Evolutionary conservation across 1,139 yeast species (phyloP).

Genomic region (Scheffersomyces insectosa): DNA sequence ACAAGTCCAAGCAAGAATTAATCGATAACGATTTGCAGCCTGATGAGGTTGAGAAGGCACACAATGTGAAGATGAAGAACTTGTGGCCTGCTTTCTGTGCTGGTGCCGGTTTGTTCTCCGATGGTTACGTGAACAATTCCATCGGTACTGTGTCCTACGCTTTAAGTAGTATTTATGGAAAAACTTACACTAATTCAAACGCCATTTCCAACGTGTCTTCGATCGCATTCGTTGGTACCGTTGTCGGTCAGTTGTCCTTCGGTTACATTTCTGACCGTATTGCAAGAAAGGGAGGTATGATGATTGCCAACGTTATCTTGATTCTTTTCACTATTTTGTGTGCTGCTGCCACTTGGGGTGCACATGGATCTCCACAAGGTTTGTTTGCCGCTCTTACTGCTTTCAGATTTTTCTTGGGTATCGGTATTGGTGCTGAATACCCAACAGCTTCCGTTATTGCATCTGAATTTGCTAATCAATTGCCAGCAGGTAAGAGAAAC

Average conservation of each 20-base stretch:
- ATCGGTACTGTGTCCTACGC: constrained; percentile 76
- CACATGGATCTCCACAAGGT: constrained; percentile 50
- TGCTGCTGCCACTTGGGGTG: constrained; percentile 77
- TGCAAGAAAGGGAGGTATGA: constrained; percentile 81
- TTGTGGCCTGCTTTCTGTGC: constrained; percentile 79
- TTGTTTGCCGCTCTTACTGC: constrained; percentile 80
- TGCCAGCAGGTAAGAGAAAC: constrained; percentile 82
- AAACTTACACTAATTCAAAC: constrained; percentile 55
- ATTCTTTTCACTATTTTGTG: constrained; percentile 73
- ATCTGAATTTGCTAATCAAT: constrained; percentile 81
- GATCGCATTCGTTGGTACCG: constrained; percentile 91
- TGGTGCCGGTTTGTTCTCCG: constrained; percentile 90
- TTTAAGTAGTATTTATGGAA: constrained; percentile 63
- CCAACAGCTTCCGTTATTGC: constrained; percentile 94
- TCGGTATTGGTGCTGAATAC: constrained; percentile 87
- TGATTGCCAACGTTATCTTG: constrained; percentile 68
- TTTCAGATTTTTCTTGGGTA: constrained; percentile 83
- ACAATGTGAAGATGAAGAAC: constrained; percentile 17
- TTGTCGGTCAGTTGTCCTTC: constrained; percentile 79
- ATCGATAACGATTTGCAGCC: constrained; percentile 18
- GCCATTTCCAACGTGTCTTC: constrained; percentile 81
- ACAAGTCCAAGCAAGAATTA: constrained; percentile 22
- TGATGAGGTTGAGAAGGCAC: constrained; percentile 19
- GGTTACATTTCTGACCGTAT: constrained; percentile 79
- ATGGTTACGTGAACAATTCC: constrained; percentile 86